Conservation (phyloP, 2,329 filamentous ascomycete genomes). For the Rhytidhysteron rufulum region DNA sequence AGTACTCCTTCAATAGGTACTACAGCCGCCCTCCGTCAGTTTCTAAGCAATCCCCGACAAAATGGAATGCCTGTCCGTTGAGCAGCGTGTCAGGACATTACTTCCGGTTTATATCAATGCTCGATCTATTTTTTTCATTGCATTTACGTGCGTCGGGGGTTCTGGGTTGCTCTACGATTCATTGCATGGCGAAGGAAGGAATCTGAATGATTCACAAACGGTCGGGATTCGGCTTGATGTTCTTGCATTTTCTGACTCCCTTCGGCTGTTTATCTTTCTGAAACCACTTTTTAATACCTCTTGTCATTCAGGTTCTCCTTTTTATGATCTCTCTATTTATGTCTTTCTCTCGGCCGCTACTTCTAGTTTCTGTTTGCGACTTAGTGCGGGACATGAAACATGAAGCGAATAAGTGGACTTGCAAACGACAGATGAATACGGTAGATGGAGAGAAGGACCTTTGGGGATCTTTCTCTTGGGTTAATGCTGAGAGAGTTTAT, state of each 20-base stretch:
- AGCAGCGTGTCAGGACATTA: slow-evolving; percentile 7
- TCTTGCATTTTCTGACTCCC: slow-evolving; percentile 10
- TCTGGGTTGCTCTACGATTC: slow-evolving; percentile 9
- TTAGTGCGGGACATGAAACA: neutral
- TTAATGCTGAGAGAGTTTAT: too few species aligned
- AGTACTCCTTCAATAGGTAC: neutral
- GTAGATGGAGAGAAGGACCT: too few species aligned
- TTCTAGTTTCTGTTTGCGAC: neutral
- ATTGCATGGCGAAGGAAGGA: slow-evolving; percentile 11
- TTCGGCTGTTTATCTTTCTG: slow-evolving; percentile 12
- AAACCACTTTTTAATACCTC: too few species aligned
- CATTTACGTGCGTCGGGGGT: slow-evolving; percentile 30
- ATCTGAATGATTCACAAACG: slow-evolving; percentile 5
- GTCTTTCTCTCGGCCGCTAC: neutral
- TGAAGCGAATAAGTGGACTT: too few species aligned
- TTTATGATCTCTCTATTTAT: too few species aligned
- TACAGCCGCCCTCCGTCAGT: neutral
- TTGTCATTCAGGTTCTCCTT: too few species aligned
- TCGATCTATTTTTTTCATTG: slow-evolving; percentile 16
- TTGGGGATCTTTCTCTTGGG: too few species aligned
- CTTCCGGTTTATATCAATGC: slow-evolving; percentile 21
- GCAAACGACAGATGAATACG: too few species aligned
- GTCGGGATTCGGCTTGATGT: slow-evolving; percentile 6
- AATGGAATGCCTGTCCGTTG: too few species aligned
- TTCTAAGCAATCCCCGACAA: neutral